phyloP scores from a whole-genome alignment of 2,329 filamentous ascomycete genomes.

The Metarhizium humberi region DNA sequence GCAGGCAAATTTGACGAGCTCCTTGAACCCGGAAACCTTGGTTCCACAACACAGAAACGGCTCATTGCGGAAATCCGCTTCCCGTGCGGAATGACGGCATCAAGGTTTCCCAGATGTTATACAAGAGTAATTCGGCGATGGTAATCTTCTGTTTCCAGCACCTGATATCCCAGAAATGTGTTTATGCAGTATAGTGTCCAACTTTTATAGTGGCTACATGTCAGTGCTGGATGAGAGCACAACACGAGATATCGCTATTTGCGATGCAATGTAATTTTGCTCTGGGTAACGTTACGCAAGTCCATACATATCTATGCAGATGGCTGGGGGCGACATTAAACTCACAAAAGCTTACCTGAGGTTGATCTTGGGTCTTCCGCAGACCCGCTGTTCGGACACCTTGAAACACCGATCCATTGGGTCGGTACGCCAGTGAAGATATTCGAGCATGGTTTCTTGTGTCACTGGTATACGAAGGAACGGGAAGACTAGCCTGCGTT shows the following conservation, averaged over 20 bases:
- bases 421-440: conserved; percentile 2
- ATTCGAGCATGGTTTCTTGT: conserved; percentile 3
- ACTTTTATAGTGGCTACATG: background rate
- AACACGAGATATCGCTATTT: background rate
- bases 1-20: background rate
- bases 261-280: background rate
- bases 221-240: background rate
- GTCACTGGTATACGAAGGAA: conserved; percentile 1
- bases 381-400: conserved; percentile 1
- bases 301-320: background rate
- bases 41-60: background rate
- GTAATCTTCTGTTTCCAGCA: background rate
- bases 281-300: conserved; percentile 5
- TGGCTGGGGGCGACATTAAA: background rate
- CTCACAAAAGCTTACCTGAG: background rate
- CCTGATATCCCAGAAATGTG: background rate
- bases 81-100: background rate
- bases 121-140: background rate
- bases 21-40: background rate
- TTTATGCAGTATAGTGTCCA: background rate
- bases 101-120: background rate
- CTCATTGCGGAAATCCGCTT: background rate
- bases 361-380: background rate
- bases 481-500: background rate
- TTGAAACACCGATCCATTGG: conserved; percentile 4